Evolutionary conservation across 192 early-diverging fungal species (phyloP).

Genomic region (Globomyces pollinis-pini): DNA sequence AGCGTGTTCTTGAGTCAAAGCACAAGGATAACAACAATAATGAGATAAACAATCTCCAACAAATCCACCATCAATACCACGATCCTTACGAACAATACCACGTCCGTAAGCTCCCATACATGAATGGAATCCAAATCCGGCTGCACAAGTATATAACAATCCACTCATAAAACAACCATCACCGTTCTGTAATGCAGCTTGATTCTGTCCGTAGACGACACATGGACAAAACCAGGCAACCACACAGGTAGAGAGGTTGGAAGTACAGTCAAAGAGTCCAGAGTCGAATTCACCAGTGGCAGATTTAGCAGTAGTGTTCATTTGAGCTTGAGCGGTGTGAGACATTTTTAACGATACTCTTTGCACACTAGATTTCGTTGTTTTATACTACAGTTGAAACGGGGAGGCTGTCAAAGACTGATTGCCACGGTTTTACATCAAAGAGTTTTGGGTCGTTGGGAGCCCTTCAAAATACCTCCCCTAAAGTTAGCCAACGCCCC

Average conservation of each 20-base stretch:
- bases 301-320: background rate
- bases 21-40: slow-evolving; percentile 27
- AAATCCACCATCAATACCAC: slow-evolving; percentile 17
- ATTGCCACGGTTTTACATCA: no score
- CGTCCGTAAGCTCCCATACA: slow-evolving; percentile 17
- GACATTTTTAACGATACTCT: background rate
- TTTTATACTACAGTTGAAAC: no score
- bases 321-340: background rate
- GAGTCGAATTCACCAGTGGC: background rate
- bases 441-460: no score
- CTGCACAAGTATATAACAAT: slow-evolving; percentile 2
- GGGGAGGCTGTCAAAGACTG: no score
- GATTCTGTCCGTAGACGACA: slow-evolving; percentile 21
- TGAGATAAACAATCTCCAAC: slow-evolving; percentile 10
- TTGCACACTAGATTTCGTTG: no score
- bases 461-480: no score
- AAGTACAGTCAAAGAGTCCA: slow-evolving; percentile 22
- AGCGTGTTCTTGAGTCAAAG: slow-evolving; percentile 27
- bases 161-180: slow-evolving; percentile 15
- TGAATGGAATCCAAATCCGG: background rate
- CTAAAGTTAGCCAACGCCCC: no score
- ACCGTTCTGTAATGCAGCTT: slow-evolving; percentile 21
- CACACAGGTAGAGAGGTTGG: slow-evolving; percentile 16
- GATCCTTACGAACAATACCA: slow-evolving; percentile 14
- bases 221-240: slow-evolving; percentile 14